Base-by-base conservation (phyloP, 768 basidiomycete genomes). In the Hygrophorus pudorinus region DNA sequence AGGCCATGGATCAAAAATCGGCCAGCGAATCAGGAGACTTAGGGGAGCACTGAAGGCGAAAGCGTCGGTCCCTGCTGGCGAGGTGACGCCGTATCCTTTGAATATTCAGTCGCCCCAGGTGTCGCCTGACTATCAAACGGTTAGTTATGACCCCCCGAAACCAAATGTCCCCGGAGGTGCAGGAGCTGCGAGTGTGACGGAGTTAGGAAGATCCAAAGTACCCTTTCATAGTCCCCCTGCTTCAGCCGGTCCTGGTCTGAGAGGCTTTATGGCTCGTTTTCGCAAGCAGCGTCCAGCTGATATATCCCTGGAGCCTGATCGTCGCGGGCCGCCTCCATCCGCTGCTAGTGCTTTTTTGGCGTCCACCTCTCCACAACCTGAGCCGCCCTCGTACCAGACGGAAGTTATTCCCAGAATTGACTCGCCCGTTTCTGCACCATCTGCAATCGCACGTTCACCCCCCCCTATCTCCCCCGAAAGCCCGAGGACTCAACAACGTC, bases 221-320 rank as follows among this genome's bases (percentile, higher is more conserved):
- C 61, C 75, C 14, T 59, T 75, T 24, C 61, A 76, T 1, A 76
- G 73, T 48, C 81, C 82, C n/a, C 78, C 82, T 51, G 75, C 83
- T 3, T 78, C 81, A 16, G 75, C 82, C 20, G 71, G 79, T 14
- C 86, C 86, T 28, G 81, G 85, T 16, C 55, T 89, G 18, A 85
- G 78, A 59, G 81, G 85, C 11, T 81, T 90, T 60, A 87, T 90
- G 75, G 76, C 85, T 21, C 77, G 83, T 24, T 85, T 89, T 58
- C 73, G 84, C 30, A 73, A 71, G 49, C 67, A 66, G 43, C 57
- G 67, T 17, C 53, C 62, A 37, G 55, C 57, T 9, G 70, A 69
- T 49, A 48, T 57, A 18, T 53, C 62, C 1, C 45, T 56, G 30
- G 53, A 60, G 12, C 50, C 58, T 29, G 64, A 64, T 30, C 53